These are phyloP conservation scores for Termitomyces sp. DNA, from an alignment of 768 basidiomycete species.

Conservation along the genomic window DNA sequence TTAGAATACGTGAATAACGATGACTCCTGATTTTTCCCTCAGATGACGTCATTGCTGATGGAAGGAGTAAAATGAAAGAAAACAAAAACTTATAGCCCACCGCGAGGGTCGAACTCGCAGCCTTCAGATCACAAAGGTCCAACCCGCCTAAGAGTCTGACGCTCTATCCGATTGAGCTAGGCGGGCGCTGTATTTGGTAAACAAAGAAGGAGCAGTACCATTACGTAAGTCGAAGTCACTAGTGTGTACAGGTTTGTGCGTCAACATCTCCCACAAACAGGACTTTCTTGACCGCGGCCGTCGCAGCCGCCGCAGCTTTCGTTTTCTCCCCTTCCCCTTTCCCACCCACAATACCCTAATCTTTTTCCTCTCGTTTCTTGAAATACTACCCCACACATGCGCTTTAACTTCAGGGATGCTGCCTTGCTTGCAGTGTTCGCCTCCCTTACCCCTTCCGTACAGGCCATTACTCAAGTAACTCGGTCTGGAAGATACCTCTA, in stretches of 20 bases:
- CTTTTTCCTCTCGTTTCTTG: not conserved
- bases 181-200: constrained; percentile 39
- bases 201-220: too few species aligned
- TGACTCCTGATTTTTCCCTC: not conserved
- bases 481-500: constrained; percentile 81
- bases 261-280: too few species aligned
- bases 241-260: too few species aligned
- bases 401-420: constrained; percentile 22
- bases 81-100: constrained; percentile 4
- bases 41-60: too few species aligned
- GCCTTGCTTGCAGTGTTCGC: constrained; percentile 35
- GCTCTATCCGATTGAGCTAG: constrained; percentile 68
- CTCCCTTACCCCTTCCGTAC: constrained; percentile 43
- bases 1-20: not conserved
- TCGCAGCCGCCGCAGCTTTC: not conserved
- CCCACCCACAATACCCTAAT: constrained; percentile 4
- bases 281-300: not conserved
- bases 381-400: constrained; percentile 18
- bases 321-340: constrained; percentile 2
- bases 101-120: constrained; percentile 85
- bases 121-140: constrained; percentile 51
- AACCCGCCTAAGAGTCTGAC: constrained; percentile 41
- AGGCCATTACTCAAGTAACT: constrained; percentile 67
- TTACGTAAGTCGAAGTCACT: not conserved
- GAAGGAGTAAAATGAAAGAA: too few species aligned